A percentile compares a stretch with the other conserved stretches of the same genome.
Evolutionary conservation across 805 yeast species (phyloP).

Genomic region (Candida pini): DNA sequence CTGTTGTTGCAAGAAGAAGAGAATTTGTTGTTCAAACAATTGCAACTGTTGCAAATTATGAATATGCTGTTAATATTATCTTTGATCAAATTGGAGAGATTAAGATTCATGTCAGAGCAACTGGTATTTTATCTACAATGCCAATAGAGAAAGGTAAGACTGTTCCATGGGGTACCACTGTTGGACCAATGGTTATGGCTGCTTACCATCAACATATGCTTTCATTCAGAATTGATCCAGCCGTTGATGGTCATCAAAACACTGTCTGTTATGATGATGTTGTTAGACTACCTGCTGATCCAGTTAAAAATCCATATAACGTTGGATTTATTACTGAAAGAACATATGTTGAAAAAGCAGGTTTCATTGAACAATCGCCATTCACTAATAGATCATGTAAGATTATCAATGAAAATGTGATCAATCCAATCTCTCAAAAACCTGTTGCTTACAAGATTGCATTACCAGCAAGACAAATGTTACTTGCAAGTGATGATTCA

Average conservation of each 20-base stretch:
- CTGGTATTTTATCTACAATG: constrained; percentile 83
- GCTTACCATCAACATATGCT: constrained; percentile 80
- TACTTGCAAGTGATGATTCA: constrained; percentile 58
- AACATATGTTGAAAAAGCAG: constrained; percentile 62
- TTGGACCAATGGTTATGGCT: constrained; percentile 78
- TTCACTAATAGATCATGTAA: constrained; percentile 69
- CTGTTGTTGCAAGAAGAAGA: constrained; percentile 74
- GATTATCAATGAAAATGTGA: constrained; percentile 65
- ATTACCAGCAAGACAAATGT: constrained; percentile 73
- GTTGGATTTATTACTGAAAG: constrained; percentile 65
- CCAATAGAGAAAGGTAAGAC: constrained; percentile 64
- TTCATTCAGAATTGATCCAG: constrained; percentile 76
- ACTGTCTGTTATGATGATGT: constrained; percentile 69
- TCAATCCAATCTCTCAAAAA: constrained; percentile 61
- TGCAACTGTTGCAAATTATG: constrained; percentile 82
- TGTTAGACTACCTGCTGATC: constrained; percentile 50
- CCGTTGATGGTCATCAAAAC: constrained; percentile 75
- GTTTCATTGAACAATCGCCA: constrained; percentile 67
- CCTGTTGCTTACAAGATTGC: constrained; percentile 75
- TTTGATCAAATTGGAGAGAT: constrained; percentile 76
- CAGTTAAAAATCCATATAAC: constrained; percentile 55
- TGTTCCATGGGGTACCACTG: constrained; percentile 70
- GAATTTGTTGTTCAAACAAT: constrained; percentile 75
- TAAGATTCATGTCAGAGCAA: constrained; percentile 75
- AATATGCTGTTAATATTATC: constrained; percentile 65